Conservation (phyloP, 208 protist species). For the Endotrypanum monterogeii region DNA sequence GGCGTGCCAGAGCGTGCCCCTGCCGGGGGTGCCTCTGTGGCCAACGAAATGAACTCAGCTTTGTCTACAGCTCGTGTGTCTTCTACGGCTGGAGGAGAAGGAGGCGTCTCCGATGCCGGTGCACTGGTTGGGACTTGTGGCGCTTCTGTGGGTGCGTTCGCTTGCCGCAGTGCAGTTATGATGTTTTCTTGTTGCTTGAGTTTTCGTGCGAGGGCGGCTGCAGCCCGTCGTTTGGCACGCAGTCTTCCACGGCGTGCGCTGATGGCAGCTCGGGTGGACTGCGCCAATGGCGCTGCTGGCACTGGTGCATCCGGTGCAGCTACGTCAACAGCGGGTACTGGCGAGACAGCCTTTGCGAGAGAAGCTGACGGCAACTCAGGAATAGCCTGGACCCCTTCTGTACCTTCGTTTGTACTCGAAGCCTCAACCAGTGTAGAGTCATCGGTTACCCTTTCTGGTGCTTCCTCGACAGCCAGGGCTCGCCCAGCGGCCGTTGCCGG, state of each 20-base stretch:
- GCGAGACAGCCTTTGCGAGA: neutral
- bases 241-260: constrained; percentile 2
- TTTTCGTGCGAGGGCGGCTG: constrained; percentile 3
- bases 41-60: neutral
- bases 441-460: neutral
- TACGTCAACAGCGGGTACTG: neutral
- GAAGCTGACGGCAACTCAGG: neutral
- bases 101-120: neutral
- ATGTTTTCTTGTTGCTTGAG: neutral
- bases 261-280: neutral
- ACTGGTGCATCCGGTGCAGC: neutral
- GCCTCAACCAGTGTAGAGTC: neutral
- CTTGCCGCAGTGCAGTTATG: neutral
- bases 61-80: neutral
- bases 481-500: neutral
- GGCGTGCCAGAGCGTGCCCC: neutral
- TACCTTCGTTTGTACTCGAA: too few relatives aligned
- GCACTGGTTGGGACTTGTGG: neutral
- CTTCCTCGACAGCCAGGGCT: neutral
- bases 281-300: neutral
- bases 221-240: constrained; percentile 3
- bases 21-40: neutral
- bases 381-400: neutral
- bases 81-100: neutral
- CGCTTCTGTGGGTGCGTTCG: neutral